These are phyloP conservation scores for Fusarium kyushuense DNA, from an alignment of 2,329 filamentous ascomycete genomes.

Conservation along the genomic window DNA sequence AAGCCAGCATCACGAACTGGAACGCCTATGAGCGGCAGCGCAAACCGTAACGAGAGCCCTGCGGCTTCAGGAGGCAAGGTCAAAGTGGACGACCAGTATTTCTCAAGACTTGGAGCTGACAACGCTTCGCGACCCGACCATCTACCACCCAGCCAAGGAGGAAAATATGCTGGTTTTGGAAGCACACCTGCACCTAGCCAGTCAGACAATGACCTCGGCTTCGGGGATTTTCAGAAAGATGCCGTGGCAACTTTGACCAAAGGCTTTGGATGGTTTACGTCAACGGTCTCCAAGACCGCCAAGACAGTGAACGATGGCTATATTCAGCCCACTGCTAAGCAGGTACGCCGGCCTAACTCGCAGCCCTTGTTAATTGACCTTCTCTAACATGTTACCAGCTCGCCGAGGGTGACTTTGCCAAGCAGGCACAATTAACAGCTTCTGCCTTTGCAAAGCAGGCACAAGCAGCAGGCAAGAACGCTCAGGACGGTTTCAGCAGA, in stretches of 20 bases:
- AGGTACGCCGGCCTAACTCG: conserved; percentile 64
- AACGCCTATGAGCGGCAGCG: conserved; percentile 57
- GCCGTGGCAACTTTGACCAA: conserved; percentile 89
- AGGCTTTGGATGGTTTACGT: conserved; percentile 94
- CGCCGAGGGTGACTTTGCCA: conserved; percentile 81
- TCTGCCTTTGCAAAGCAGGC: conserved; percentile 75
- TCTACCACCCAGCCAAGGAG: conserved; percentile 88
- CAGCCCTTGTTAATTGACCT: conserved; percentile 5
- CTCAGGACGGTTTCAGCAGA: conserved; percentile 82
- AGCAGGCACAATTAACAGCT: conserved; percentile 71
- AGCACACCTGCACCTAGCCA: conserved; percentile 73
- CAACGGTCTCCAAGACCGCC: conserved; percentile 87
- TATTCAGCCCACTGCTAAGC: conserved; percentile 91
- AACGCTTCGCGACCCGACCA: conserved; percentile 82
- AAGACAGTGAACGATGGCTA: conserved; percentile 92
- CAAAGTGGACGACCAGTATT: conserved; percentile 87
- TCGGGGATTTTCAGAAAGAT: conserved; percentile 93
- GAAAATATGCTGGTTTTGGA: conserved; percentile 92
- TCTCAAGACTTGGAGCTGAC: conserved; percentile 83
- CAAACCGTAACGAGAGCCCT: conserved; percentile 57
- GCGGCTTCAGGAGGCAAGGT: conserved; percentile 60
- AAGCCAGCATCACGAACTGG: conserved; percentile 55
- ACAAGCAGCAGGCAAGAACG: conserved; percentile 77
- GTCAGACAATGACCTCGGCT: conserved; percentile 63
- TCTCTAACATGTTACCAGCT: conserved; percentile 65